Evolutionary conservation across 148 eudicot genomes (phyloP).

Genomic region (Pharnaceum exiguum): DNA sequence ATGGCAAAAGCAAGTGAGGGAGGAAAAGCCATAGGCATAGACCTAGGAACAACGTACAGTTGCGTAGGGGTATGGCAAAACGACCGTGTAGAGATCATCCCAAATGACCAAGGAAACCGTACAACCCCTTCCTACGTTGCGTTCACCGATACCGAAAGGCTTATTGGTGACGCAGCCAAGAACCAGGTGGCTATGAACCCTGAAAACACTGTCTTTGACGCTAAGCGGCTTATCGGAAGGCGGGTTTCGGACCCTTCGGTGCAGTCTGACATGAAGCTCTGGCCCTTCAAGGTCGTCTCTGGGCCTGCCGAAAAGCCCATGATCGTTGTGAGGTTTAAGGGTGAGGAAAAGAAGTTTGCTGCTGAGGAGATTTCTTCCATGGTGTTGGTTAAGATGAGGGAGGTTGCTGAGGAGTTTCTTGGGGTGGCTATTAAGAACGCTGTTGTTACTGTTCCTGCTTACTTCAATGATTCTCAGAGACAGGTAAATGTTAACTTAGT

Average conservation of each 20-base stretch:
- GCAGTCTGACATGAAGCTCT: constrained; percentile 11
- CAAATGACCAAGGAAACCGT: constrained; percentile 18
- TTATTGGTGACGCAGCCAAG: constrained; percentile 7
- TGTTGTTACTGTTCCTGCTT: constrained; percentile 17
- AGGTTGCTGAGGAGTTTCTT: constrained; percentile 12
- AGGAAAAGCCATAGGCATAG: constrained; percentile 14
- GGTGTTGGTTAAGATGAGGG: constrained; percentile 14
- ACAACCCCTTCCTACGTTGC: constrained; percentile 18
- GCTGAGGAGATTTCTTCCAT: constrained; percentile 11
- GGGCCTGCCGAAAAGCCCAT: constrained; percentile 9
- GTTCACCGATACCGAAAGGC: constrained; percentile 13
- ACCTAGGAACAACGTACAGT: constrained; percentile 13
- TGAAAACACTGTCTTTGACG: constrained; percentile 15
- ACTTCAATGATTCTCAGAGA: constrained; percentile 16
- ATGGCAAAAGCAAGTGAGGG: too few species aligned
- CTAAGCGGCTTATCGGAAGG: constrained; percentile 7
- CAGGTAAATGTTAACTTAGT: neutral
- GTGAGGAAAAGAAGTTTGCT: constrained; percentile 11
- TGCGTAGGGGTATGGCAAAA: constrained; percentile 19
- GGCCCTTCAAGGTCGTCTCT: constrained; percentile 12
- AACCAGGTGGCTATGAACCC: constrained; percentile 19
- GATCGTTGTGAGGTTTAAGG: constrained; percentile 9
- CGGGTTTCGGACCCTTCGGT: constrained; percentile 15
- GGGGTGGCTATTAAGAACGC: neutral
- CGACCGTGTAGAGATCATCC: constrained; percentile 16